Evolutionary conservation across 139 green algal genomes (phyloP).

Genomic region (Diplosphaera chodatii): DNA sequence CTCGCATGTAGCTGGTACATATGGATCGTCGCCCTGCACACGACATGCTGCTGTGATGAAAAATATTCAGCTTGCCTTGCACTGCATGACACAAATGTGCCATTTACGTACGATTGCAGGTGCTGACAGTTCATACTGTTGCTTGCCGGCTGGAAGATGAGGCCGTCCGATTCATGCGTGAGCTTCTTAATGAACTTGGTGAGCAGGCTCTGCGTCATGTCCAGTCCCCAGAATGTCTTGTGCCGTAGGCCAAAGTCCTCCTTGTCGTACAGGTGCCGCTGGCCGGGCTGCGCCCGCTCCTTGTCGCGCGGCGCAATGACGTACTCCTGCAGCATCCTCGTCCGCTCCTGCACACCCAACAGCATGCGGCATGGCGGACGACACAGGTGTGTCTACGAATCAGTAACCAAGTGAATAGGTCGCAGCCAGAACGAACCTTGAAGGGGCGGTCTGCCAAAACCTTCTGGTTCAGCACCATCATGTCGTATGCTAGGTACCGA

Average conservation of each 20-base stretch:
- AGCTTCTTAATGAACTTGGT: slow-evolving; percentile 73
- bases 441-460: slow-evolving; percentile 42
- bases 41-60: no score
- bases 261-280: slow-evolving; percentile 4
- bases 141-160: slow-evolving; percentile 82
- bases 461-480: slow-evolving; percentile 62
- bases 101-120: no score
- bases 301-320: slow-evolving; percentile 42
- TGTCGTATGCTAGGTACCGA: slow-evolving; percentile 84
- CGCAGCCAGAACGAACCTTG: slow-evolving; percentile 34
- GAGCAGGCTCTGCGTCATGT: slow-evolving; percentile 41
- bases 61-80: no score
- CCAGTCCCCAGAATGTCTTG: slow-evolving; percentile 88
- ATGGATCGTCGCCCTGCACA: slow-evolving; percentile 50
- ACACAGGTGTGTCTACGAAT: no score
- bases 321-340: slow-evolving; percentile 30
- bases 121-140: no score
- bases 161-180: slow-evolving; percentile 86
- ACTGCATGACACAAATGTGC: no score
- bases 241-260: slow-evolving; percentile 70
- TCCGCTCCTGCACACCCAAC: slow-evolving; percentile 45
- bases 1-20: slow-evolving; percentile 73
- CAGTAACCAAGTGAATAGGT: no score
- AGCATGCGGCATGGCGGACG: no score
- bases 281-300: slow-evolving; percentile 42